Base-by-base conservation (phyloP, 192 early-diverging fungal species). In the Linnemannia schmuckeri region DNA sequence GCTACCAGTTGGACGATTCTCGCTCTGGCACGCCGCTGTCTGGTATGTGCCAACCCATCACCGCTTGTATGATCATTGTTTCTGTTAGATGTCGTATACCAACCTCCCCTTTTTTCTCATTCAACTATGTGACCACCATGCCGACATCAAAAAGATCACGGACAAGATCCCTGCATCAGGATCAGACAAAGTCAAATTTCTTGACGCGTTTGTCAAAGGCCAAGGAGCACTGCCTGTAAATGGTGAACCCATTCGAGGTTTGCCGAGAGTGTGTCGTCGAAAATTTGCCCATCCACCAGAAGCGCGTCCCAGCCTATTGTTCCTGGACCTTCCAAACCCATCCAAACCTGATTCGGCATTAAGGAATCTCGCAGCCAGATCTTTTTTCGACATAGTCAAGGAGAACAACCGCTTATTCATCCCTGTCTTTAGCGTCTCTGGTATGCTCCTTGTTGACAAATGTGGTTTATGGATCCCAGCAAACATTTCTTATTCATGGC, bases 321-420 rank as follows among this genome's bases (percentile, higher is more conserved):
- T 82, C 66, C 20, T 75, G 74, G 80, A 82, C 30, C 69, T 82
- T 27, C 80, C 80, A 6, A 37, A 82, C 74, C 80, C 74, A n/a
- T 42, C 66, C 10, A 40, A 30, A 54, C 61, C 49, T 27, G 49
- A 82, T 15, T 38, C 69, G 61, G 24, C 68, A 6, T 72, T 55
- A 63, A n/a, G 71, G 78, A 73, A 74, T 46, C 78, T 74, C 74
- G 54, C 71, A 30, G 18, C 69, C 8, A 24, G 37, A 15, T 57
- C 71, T 30, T 38, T 80, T 18, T 13, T 73, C 9, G 78, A 80
- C 2, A 15, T 80, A 6, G 54, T 80, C 22, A 80, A 69, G 22
- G 55, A 73, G n/a, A 80, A 80, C 63, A 80, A 72, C 24, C 0
- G 71, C 52, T 6, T 5, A 22, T 3, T 27, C 15, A 63, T 80